These are phyloP conservation scores for Aspergillus hiratsukae DNA, from an alignment of 2,329 filamentous ascomycete genomes.

Conservation along the genomic window DNA sequence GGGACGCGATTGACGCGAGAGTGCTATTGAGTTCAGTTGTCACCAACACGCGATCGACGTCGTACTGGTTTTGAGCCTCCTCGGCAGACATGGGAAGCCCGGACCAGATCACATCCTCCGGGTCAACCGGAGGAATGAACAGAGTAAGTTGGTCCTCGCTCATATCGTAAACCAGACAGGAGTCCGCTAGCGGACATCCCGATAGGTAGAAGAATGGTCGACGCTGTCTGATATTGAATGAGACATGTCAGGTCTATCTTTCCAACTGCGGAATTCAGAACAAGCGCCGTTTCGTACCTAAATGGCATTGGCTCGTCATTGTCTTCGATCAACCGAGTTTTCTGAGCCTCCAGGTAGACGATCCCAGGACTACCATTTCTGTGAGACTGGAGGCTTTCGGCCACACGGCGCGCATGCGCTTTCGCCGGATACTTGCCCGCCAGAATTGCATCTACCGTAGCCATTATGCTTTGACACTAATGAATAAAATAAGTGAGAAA, in stretches of 20 bases:
- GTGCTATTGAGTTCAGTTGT: constrained; percentile 71
- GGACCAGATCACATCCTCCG: constrained; percentile 90
- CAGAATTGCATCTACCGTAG: constrained; percentile 38
- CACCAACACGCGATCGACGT: constrained; percentile 72
- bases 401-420: constrained; percentile 78
- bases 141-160: constrained; percentile 68
- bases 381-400: constrained; percentile 63
- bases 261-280: not conserved
- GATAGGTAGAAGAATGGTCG: constrained; percentile 94
- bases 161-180: constrained; percentile 76
- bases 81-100: constrained; percentile 74
- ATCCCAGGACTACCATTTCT: constrained; percentile 66
- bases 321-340: constrained; percentile 78
- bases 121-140: constrained; percentile 82
- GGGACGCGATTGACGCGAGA: constrained; percentile 49
- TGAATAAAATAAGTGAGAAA: not conserved
- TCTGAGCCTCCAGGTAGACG: constrained; percentile 83
- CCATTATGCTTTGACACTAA: constrained; percentile 19
- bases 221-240: constrained; percentile 60
- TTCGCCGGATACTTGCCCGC: constrained; percentile 74
- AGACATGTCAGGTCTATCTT: constrained; percentile 1
- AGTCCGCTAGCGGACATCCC: constrained; percentile 76
- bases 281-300: constrained; percentile 48
- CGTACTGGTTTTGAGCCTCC: constrained; percentile 72
- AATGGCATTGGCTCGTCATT: constrained; percentile 80